Evolutionary conservation across 768 basidiomycete species (phyloP).

Genomic region (Omphalotus guepiniiformis): DNA sequence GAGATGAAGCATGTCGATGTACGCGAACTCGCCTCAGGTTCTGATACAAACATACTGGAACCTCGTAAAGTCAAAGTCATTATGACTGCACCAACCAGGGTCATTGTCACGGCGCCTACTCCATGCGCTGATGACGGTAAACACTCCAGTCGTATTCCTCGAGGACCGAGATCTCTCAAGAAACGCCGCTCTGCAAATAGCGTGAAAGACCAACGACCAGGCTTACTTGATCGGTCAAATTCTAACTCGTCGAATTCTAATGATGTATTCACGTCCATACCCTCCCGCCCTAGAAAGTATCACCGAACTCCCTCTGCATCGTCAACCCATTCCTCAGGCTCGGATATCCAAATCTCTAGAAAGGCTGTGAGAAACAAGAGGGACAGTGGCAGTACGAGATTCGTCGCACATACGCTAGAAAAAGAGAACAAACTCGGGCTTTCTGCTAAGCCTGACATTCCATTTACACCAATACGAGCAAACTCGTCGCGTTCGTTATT

Average conservation of each 20-base stretch:
- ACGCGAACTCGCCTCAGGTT: background rate
- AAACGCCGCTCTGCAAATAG: constrained; percentile 25
- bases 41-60: too few relatives aligned
- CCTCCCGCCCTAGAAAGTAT: constrained; percentile 25
- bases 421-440: constrained; percentile 40
- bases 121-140: constrained; percentile 27
- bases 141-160: constrained; percentile 32
- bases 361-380: constrained; percentile 1
- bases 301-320: background rate
- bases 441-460: constrained; percentile 32
- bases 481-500: constrained; percentile 31
- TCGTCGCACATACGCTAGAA: constrained; percentile 17
- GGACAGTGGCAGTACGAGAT: constrained; percentile 4
- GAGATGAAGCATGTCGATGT: background rate
- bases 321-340: background rate
- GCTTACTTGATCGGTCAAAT: constrained; percentile 21
- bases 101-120: constrained; percentile 52
- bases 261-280: constrained; percentile 30
- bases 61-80: constrained; percentile 36
- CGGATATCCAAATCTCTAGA: background rate
- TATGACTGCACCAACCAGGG: constrained; percentile 45
- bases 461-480: constrained; percentile 43
- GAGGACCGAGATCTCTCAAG: constrained; percentile 37
- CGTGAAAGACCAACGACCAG: constrained; percentile 23
- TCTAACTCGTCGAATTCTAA: constrained; percentile 16